These are phyloP conservation scores for Cyclanthera cordifolia DNA, from an alignment of 306 rosid species.

Conservation along the genomic window DNA sequence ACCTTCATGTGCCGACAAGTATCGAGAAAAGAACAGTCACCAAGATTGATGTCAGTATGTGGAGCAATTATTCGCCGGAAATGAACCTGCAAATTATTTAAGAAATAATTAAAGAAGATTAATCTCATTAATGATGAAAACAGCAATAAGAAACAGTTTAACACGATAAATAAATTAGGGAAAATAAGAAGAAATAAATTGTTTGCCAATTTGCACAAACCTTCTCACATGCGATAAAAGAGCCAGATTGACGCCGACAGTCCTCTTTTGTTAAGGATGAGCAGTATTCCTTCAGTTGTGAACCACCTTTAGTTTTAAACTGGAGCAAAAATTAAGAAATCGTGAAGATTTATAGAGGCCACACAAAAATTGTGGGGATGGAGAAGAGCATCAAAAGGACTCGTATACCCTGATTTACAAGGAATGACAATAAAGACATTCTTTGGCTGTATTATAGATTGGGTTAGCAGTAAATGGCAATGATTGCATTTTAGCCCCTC, in stretches of 20 bases:
- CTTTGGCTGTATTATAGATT: neutral
- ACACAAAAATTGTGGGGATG: neutral
- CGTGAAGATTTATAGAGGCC: neutral
- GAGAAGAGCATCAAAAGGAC: neutral
- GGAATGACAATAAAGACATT: neutral
- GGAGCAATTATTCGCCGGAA: slow-evolving; percentile 88
- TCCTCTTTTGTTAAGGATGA: slow-evolving; percentile 88
- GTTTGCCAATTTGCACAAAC: slow-evolving; percentile 28
- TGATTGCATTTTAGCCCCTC: no score
- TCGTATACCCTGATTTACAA: neutral
- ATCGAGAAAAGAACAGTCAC: slow-evolving; percentile 95
- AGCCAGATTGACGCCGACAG: slow-evolving; percentile 74
- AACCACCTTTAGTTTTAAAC: slow-evolving; percentile 90
- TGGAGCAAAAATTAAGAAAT: slow-evolving; percentile 28
- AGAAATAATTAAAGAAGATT: neutral
- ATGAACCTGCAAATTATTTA: slow-evolving; percentile 57
- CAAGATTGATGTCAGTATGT: slow-evolving; percentile 88
- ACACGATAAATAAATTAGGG: neutral
- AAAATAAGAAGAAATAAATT: neutral
- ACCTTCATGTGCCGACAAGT: slow-evolving; percentile 99
- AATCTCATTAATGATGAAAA: slow-evolving; percentile 3
- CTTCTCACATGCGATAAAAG: slow-evolving; percentile 84
- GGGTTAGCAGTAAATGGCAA: neutral
- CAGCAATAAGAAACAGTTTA: neutral
- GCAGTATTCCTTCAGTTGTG: slow-evolving; percentile 79